Evolutionary conservation across 2,329 filamentous ascomycete genomes (phyloP).

Genomic region (Ilyonectria sp.): DNA sequence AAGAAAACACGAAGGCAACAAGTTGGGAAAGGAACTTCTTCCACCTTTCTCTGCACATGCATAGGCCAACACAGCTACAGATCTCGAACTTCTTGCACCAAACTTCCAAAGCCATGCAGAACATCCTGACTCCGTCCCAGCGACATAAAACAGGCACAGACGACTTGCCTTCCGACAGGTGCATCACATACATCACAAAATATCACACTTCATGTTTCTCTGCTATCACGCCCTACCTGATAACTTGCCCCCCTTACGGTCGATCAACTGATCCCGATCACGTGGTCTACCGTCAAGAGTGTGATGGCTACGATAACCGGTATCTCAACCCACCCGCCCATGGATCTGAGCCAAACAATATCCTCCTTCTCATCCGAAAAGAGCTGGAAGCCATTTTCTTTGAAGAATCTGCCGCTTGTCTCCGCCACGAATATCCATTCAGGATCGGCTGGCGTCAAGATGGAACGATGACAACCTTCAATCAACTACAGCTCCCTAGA

Average conservation of each 20-base stretch:
- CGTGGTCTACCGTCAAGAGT: not conserved
- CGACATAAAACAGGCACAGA: not conserved
- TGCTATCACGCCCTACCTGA: not conserved
- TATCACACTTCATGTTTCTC: not conserved
- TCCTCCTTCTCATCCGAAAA: not conserved
- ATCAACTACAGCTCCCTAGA: not conserved
- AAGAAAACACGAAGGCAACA: no score
- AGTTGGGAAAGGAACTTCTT: no score
- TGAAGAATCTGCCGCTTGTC: not conserved
- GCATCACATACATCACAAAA: not conserved
- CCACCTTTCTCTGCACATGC: no score
- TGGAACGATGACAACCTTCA: not conserved
- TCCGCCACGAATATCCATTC: not conserved
- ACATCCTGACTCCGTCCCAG: not conserved
- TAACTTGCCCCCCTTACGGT: not conserved
- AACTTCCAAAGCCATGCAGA: no score
- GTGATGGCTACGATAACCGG: not conserved
- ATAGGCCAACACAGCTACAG: no score
- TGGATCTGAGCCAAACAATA: not conserved
- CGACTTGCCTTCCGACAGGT: not conserved
- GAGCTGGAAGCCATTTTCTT: slow-evolving; percentile 5
- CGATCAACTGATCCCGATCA: not conserved
- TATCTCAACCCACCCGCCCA: not conserved
- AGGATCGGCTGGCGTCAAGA: slow-evolving; percentile 3
- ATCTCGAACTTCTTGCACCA: no score